Evolutionary conservation across 495 filamentous ascomycete species (phyloP), one percentile per base, ranked within the genome.

Genomic region (Penicillium angulare): DNA sequence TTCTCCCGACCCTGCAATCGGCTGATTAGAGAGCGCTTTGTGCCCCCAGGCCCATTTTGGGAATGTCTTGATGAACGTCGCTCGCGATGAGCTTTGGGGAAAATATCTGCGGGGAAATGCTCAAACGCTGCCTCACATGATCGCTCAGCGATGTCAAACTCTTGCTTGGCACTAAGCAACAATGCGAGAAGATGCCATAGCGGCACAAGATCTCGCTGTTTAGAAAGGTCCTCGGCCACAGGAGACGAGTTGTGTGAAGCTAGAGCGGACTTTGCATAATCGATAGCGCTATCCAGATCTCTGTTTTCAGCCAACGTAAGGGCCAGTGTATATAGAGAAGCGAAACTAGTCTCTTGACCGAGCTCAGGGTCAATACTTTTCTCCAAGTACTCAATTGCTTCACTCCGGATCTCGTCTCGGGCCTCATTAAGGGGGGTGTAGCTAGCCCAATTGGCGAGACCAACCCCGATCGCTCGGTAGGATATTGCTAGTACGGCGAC

Each of bases 61-160:
- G 66, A 57, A 17, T 70, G 57, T 43, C 66, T 65, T 16, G 60
- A 60, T 27, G 56, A 59, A n/a, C 61, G 59, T 47, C 61, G 55
- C 24, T 68, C 71, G 35, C 60, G 60, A 23, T 72, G 69, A 18
- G 78, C 79, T 50, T 84, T 83, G 3, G 84, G 71, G 15, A 82
- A 79, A 13, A 74, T 63, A 2, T 80, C 79, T 40, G 80, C 47
- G 12, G 75, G 71, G 63, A 91, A 95, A 60, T 92, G 87, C 43
- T 96, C 89, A 57, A 96, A 89, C 7, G 92, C 92, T 10, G 88
- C 90, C 64, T 93, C 87, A 55, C 91, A 96, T 2, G 89, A 84
- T 31, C 83, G 83, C 17, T 81, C 79, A 10, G 93, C 91, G 58
- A 86, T 84, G 35, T 82, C 73, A 62, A 89, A 97, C 29, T 96